Conservation (phyloP, 2,329 filamentous ascomycete genomes). For the Neoscytalidium dimidiatum region DNA sequence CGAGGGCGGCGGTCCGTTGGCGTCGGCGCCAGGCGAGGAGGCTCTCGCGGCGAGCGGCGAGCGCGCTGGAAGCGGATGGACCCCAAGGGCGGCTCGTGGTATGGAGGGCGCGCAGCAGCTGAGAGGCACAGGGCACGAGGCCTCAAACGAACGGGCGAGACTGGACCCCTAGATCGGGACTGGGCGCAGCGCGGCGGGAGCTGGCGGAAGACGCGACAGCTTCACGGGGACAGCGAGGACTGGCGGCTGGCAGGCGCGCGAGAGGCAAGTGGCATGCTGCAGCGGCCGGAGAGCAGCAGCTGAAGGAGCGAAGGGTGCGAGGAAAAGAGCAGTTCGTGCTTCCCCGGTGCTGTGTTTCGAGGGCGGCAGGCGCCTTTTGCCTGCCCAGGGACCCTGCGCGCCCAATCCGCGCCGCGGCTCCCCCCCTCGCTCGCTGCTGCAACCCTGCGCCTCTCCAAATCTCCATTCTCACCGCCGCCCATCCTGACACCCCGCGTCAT, state of each 20-base stretch:
- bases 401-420: not conserved
- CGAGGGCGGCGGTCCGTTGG: not conserved
- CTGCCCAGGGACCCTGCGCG: not conserved
- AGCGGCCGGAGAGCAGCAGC: not conserved
- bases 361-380: not conserved
- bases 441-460: not conserved
- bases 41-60: not conserved
- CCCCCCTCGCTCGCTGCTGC: too few relatives aligned
- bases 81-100: not conserved
- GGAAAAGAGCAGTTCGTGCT: not conserved
- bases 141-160: not conserved
- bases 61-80: not conserved
- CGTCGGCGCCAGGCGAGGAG: not conserved
- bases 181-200: not conserved
- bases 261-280: not conserved
- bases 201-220: not conserved
- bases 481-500: constrained; percentile 7
- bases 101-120: not conserved
- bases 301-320: not conserved
- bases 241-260: not conserved
- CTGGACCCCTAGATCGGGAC: constrained; percentile 6
- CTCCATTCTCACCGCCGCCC: not conserved
- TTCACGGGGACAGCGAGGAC: not conserved
- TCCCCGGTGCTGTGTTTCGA: constrained; percentile 5
- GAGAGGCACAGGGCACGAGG: constrained; percentile 10